These are phyloP conservation scores for Phascolomyces articulosus DNA, from an alignment of 371 early-diverging fungal genomes.

Conservation along the genomic window DNA sequence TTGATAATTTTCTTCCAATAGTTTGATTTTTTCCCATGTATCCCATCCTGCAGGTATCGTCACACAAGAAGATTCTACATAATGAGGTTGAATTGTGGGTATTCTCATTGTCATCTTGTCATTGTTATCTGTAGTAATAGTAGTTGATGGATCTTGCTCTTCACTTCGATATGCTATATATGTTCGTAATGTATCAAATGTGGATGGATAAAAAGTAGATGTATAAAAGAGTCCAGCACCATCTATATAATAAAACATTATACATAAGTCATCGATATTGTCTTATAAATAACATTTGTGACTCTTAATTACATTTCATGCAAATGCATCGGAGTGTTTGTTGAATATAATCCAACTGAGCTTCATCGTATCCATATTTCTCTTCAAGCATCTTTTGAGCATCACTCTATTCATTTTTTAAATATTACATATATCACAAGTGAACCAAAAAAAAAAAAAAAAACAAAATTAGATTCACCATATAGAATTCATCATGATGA, in stretches of 20 bases:
- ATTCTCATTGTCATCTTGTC: slow-evolving; percentile 39
- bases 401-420: slow-evolving; percentile 77
- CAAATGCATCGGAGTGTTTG: slow-evolving; percentile 90
- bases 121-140: too few relatives aligned
- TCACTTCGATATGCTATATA: slow-evolving; percentile 77
- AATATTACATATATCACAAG: too few relatives aligned
- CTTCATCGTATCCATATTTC: slow-evolving; percentile 81
- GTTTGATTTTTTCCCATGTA: slow-evolving; percentile 84
- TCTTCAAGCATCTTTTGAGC: slow-evolving; percentile 71
- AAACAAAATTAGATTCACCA: too few relatives aligned
- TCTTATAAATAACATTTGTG: not conserved
- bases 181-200: slow-evolving; percentile 73
- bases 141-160: too few relatives aligned
- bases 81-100: slow-evolving; percentile 58
- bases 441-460: too few relatives aligned
- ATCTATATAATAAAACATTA: slow-evolving; percentile 54
- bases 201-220: slow-evolving; percentile 77
- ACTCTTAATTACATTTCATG: slow-evolving; percentile 71
- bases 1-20: slow-evolving; percentile 80
- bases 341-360: slow-evolving; percentile 91
- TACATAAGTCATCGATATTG: too few relatives aligned
- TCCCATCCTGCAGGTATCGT: slow-evolving; percentile 96
- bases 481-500: too few relatives aligned
- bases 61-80: slow-evolving; percentile 88
- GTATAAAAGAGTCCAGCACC: slow-evolving; percentile 92